Evolutionary conservation across 2,329 filamentous ascomycete genomes (phyloP).

Genomic region (Microdochium bolleyi): DNA sequence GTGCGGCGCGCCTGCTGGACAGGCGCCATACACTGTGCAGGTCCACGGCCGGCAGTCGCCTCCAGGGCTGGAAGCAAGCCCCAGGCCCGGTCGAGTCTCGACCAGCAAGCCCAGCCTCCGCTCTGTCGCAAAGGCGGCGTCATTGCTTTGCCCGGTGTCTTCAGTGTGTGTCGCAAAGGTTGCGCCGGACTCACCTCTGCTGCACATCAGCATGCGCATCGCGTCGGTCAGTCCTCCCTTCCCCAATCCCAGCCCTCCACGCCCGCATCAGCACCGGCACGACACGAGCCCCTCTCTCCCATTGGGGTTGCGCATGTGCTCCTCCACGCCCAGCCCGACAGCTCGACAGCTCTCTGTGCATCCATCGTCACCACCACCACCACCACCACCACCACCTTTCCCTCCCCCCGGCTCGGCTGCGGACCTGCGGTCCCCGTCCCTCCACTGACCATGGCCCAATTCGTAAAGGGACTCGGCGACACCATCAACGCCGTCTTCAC

Average conservation of each 20-base stretch:
- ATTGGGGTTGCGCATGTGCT: background rate
- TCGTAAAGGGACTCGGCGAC: background rate
- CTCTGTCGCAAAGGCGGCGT: background rate
- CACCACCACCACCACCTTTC: background rate
- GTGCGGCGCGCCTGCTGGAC: no score
- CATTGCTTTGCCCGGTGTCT: background rate
- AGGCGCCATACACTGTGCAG: no score
- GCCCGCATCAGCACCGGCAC: background rate
- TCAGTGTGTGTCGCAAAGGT: background rate
- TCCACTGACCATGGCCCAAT: background rate
- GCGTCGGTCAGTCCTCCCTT: background rate
- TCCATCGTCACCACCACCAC: no score
- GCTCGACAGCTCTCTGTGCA: no score
- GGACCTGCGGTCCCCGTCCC: no score
- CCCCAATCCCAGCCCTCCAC: background rate
- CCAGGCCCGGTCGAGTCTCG: no score
- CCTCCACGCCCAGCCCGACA: no score
- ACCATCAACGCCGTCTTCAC: background rate
- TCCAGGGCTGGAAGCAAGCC: no score
- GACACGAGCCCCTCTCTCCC: background rate
- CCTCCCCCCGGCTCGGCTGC: background rate
- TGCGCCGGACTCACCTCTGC: background rate
- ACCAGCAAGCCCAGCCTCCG: background rate
- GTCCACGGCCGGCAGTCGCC: no score
- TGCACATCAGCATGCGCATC: background rate